Evolutionary conservation across 176 grass and related monocot species (phyloP), one percentile per base, ranked within the genome.

Genomic region (Aegilops tauschii): DNA sequence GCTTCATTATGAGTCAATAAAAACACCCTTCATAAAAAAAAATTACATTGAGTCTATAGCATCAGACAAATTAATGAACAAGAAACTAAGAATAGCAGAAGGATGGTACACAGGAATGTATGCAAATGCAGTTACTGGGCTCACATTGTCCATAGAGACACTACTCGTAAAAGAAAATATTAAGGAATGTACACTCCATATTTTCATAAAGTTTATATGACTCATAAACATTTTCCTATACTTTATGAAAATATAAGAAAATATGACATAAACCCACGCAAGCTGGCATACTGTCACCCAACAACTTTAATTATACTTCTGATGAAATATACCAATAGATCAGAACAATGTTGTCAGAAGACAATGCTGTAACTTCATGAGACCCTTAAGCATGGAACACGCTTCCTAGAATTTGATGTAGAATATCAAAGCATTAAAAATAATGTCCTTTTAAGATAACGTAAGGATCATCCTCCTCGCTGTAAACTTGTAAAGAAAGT

Each of bases 341-440:
- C 7, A 75, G 62, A 68, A 8, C 9, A 81, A 21, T 59, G 29
- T 9, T 76, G 3, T 66, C 40, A 54, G 82, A 73, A 72, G 61
- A 52, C 16, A 79, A 73, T 73, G 34, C 27, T 21, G 16, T 54
- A 27, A 67, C 44, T 76, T 30, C 28, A 54, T 54, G 34, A 23
- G 37, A 86, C 30, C 21, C 69, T 52, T 62, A 58, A 25, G 20
- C 62, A 82, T 76, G 32, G 6, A 30, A 62, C 65, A 86, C 64
- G 59, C 12, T 76, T 45, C 36, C 83, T 20, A 67, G 28, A 85
- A 67, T 25, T 28, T 68, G 62, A 85, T 56, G 61, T 44, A 77
- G 61, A 50, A 85, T n/a, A 25, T 68, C 65, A 77, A 39, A 82
- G 83, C 17, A 89, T 65, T 40, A 44, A 70, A 21, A 81, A 69